These are phyloP conservation scores for Hanseniaspora mollemarum DNA, from an alignment of 805 yeast species.

Conservation along the genomic window DNA sequence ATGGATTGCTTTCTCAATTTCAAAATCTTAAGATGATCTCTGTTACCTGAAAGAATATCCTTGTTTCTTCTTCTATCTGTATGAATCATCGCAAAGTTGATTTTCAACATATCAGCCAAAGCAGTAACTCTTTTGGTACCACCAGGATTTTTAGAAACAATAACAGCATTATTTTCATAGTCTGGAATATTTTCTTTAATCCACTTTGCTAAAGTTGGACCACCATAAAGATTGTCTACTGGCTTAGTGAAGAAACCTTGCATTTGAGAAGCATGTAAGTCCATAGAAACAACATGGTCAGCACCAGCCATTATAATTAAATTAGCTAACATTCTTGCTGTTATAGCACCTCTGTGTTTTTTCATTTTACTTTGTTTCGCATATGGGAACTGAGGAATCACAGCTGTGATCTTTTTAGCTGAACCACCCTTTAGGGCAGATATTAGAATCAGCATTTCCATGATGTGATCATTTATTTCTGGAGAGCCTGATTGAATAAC, in stretches of 20 bases:
- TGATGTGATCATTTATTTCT: conserved; percentile 80
- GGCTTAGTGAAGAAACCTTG: conserved; percentile 97
- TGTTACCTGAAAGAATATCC: conserved; percentile 41
- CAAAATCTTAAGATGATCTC: conserved; percentile 28
- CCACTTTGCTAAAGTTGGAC: conserved; percentile 94
- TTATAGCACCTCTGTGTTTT: conserved; percentile 96
- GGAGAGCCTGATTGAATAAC: conserved; percentile 85
- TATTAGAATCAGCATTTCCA: conserved; percentile 87
- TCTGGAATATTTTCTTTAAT: conserved; percentile 80
- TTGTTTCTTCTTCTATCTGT: conserved; percentile 90
- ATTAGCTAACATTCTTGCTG: conserved; percentile 96
- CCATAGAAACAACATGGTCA: conserved; percentile 97
- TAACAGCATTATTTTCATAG: conserved; percentile 69
- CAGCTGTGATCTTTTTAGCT: conserved; percentile 93
- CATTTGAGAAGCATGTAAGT: conserved; percentile 92
- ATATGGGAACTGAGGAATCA: conserved; percentile 94
- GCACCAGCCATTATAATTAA: conserved; percentile 96
- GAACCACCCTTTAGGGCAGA: conserved; percentile 97
- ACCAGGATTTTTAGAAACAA: conserved; percentile 98
- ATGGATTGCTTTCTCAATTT: conserved; percentile 39
- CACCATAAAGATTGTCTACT: conserved; percentile 91
- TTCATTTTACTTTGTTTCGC: conserved; percentile 97
- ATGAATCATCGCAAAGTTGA: conserved; percentile 97
- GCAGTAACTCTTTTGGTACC: conserved; percentile 98
- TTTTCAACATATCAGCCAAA: conserved; percentile 88